These are phyloP conservation scores for Botrytis pseudocinerea DNA, from an alignment of 2,329 filamentous ascomycete species.

Conservation along the genomic window DNA sequence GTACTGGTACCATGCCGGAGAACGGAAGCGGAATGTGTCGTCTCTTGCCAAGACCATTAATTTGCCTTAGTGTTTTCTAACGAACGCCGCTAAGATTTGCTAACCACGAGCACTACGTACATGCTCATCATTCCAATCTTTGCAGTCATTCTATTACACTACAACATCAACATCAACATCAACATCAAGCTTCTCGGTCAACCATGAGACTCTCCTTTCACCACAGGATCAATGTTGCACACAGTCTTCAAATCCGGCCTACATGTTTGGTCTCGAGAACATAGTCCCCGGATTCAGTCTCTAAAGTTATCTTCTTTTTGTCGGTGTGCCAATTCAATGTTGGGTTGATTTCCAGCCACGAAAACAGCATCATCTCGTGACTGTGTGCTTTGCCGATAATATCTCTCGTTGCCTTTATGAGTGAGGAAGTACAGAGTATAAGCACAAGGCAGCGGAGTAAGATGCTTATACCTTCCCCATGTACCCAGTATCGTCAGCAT, in stretches of 20 bases:
- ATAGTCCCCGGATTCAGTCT: neutral
- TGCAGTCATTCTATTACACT: neutral
- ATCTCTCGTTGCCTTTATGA: neutral
- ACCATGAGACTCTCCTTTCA: neutral
- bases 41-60: neutral
- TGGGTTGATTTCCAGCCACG: neutral
- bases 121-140: neutral
- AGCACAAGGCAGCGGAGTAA: neutral
- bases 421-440: neutral
- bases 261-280: neutral
- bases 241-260: neutral
- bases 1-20: neutral
- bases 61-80: neutral
- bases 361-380: neutral
- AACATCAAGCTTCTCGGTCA: neutral
- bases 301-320: neutral
- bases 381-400: neutral
- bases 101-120: neutral
- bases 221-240: neutral
- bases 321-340: neutral
- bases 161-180: constrained; percentile 4
- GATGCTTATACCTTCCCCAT: neutral
- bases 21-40: neutral
- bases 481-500: neutral
- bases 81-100: neutral